Conservation (phyloP, 2,329 filamentous ascomycete genomes). For the Blumeria hordei region DNA sequence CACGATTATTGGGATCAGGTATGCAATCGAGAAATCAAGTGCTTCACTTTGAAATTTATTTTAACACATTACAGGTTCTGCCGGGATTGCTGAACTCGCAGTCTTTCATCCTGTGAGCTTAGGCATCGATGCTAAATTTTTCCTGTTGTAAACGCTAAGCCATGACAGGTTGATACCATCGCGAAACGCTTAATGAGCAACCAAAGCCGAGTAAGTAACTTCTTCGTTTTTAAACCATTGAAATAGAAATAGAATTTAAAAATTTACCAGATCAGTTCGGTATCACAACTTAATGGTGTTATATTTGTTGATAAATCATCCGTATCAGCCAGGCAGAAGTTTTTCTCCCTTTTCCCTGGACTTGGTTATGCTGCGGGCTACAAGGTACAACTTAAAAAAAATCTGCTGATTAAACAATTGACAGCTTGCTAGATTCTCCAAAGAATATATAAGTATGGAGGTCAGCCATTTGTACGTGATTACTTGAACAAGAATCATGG, state of each 20-base stretch:
- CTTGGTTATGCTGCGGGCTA: conserved; percentile 94
- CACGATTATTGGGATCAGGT: conserved; percentile 84
- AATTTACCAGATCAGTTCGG: conserved; percentile 24
- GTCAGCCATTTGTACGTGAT: conserved; percentile 84
- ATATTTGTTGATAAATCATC: conserved; percentile 78
- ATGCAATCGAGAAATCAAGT: conserved; percentile 8
- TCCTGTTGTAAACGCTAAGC: not conserved
- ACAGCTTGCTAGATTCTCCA: conserved; percentile 41
- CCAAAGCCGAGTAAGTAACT: conserved; percentile 38
- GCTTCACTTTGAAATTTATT: not conserved
- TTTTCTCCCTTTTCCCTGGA: conserved; percentile 88
- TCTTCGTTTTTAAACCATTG: not conserved
- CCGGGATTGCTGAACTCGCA: conserved; percentile 77
- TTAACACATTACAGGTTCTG: conserved; percentile 37
- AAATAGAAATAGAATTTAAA: conserved; percentile 8
- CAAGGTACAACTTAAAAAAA: conserved; percentile 33
- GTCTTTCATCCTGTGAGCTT: conserved; percentile 65
- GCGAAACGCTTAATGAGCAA: conserved; percentile 99
- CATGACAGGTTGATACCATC: conserved; percentile 72
- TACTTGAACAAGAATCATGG: conserved; percentile 63
- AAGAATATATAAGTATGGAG: conserved; percentile 96
- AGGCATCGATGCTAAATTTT: not conserved
- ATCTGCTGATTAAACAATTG: not conserved
- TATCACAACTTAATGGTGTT: conserved; percentile 56
- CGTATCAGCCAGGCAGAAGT: conserved; percentile 49